Percentiles rank a stretch among this genome's conserved stretches.
Evolutionary conservation across 768 basidiomycete species (phyloP).

Genomic region (Boletus coccyginus): DNA sequence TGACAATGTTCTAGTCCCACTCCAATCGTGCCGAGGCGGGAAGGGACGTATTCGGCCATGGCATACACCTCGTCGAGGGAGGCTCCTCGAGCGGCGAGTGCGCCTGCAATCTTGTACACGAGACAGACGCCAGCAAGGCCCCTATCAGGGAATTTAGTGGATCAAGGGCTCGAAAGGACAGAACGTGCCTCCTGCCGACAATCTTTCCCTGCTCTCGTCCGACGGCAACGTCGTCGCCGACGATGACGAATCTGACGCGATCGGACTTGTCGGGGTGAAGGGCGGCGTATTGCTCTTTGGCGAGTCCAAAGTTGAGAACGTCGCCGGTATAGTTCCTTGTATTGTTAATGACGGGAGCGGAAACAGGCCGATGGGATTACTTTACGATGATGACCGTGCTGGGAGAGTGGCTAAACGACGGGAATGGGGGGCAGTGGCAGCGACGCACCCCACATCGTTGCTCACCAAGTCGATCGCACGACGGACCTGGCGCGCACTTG

Average conservation of each 20-base stretch:
- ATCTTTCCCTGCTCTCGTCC: conserved; percentile 77
- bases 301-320: conserved; percentile 87
- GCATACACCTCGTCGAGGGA: conserved; percentile 65
- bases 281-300: conserved; percentile 80
- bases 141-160: conserved; percentile 36
- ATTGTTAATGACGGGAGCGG: conserved; percentile 5
- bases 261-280: conserved; percentile 64
- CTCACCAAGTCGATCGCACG: conserved; percentile 75
- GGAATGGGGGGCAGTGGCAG: not conserved
- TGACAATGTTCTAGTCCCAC: conserved; percentile 89
- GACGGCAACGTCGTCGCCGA: conserved; percentile 90
- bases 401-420: not conserved
- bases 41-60: conserved; percentile 62
- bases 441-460: conserved; percentile 64
- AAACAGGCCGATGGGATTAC: conserved; percentile 34
- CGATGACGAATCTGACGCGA: conserved; percentile 71
- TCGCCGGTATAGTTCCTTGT: conserved; percentile 86
- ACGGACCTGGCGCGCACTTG: conserved; percentile 80
- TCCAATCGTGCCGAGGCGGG: conserved; percentile 77
- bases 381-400: conserved; percentile 85
- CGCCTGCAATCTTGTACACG: conserved; percentile 91
- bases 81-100: conserved; percentile 66
- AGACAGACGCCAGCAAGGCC: conserved; percentile 80
- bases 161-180: not conserved
- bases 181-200: conserved; percentile 66